A percentile compares a stretch with the other conserved stretches of the same genome.
phyloP scores from a whole-genome alignment of 805 yeast genomes.

The Soucietia sequanensis region DNA sequence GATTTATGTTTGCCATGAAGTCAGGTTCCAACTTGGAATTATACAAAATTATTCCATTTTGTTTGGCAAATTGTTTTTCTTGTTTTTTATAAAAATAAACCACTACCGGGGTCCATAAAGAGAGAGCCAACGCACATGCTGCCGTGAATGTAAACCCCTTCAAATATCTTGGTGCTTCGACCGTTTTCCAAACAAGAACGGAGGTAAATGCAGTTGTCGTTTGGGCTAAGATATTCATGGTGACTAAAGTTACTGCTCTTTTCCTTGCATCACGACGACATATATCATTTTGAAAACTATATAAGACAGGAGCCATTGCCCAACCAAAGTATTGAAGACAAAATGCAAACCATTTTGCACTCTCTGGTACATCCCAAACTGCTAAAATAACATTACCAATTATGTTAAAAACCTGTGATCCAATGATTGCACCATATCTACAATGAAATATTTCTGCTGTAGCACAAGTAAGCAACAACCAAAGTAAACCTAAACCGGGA shows the following conservation, averaged over 20 bases:
- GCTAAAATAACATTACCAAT: conserved; percentile 55
- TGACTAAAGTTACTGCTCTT: conserved; percentile 55
- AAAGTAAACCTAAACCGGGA: conserved; percentile 42
- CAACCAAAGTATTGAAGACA: conserved; percentile 59
- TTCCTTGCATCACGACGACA: conserved; percentile 55
- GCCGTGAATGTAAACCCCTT: conserved; percentile 56
- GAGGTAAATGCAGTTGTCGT: conserved; percentile 55
- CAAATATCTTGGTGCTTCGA: conserved; percentile 54
- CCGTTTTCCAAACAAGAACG: conserved; percentile 54
- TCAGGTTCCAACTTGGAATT: conserved; percentile 13
- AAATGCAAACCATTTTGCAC: conserved; percentile 68
- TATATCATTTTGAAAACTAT: conserved; percentile 58
- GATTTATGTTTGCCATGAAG: background rate
- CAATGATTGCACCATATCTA: conserved; percentile 53
- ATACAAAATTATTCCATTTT: conserved; percentile 35
- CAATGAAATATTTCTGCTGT: conserved; percentile 42
- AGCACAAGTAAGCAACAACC: conserved; percentile 36
- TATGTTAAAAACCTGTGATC: conserved; percentile 54
- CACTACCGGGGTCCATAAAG: conserved; percentile 51
- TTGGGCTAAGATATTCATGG: conserved; percentile 55
- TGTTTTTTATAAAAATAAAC: conserved; percentile 43
- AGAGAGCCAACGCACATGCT: conserved; percentile 44
- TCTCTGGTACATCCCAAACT: conserved; percentile 54
- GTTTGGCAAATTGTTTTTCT: conserved; percentile 30
- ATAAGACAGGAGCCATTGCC: conserved; percentile 61